phyloP scores from a whole-genome alignment of 176 grass and related monocot genomes.

The Zea mays region DNA sequence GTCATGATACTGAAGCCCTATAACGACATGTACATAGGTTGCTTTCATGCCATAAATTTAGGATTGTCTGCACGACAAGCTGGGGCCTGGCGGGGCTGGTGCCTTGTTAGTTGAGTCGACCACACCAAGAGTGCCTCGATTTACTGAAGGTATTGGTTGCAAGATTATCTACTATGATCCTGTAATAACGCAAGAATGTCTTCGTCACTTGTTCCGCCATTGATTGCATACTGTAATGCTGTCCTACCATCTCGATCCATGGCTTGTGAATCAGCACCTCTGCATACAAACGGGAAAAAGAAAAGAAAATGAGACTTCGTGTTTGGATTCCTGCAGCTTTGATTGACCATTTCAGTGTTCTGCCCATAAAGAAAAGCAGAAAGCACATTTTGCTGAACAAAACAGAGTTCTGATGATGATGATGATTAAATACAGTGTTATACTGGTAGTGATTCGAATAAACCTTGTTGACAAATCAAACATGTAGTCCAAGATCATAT shows the following conservation, averaged over 20 bases:
- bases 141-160: conserved; percentile 26
- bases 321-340: not conserved
- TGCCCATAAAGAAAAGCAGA: not conserved
- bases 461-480: conserved; percentile 24
- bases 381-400: not conserved
- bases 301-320: conserved; percentile 10
- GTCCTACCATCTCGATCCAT: conserved; percentile 75
- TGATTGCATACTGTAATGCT: conserved; percentile 77
- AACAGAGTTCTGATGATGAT: not conserved
- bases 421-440: too few relatives aligned
- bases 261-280: conserved; percentile 67
- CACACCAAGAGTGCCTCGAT: not conserved
- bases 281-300: conserved; percentile 36
- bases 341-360: not conserved
- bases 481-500: conserved; percentile 18
- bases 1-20: conserved; percentile 28
- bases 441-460: not conserved
- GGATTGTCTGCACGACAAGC: conserved; percentile 16
- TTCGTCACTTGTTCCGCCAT: conserved; percentile 64
- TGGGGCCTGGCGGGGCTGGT: not conserved
- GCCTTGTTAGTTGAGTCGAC: conserved; percentile 23
- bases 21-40: conserved; percentile 32
- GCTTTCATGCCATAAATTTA: conserved; percentile 28
- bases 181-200: conserved; percentile 78
- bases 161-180: conserved; percentile 66